Evolutionary conservation across 192 early-diverging fungal species (phyloP), one percentile per base, ranked within the genome.

Genomic region (Podila verticillata): DNA sequence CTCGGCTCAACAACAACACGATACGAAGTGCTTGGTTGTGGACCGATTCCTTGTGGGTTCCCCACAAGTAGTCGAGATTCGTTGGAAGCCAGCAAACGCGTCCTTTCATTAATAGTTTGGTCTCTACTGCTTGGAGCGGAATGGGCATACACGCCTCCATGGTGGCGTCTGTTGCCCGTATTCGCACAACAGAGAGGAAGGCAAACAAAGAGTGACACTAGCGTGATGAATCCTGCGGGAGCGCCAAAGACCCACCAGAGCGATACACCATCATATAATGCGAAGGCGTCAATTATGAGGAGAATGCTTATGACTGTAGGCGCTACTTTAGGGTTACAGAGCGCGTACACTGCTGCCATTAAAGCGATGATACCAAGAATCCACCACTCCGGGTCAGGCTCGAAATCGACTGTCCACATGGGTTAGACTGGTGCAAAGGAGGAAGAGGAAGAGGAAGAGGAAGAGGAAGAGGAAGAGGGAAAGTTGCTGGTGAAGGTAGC

Each of bases 81-180:
- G 51, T 48, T n/a, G 26, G 63, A 65, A 65, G 26, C 29, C 63
- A 65, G 30, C 48, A 65, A 19, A 51, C 10, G 28, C 19, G 63
- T 30, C 48, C 30, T 65, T n/a, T 65, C 48, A 48, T 54, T 30
- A 29, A 26, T 15, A 26, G 24, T 48, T 47, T 36, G 61, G 24
- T 24, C 31, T 48, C 36, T 6, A 47, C 47, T 10, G 24, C 36
- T 63, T 48, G 36, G 39, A 28, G 13, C 36, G 24, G 61, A 28
- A 44, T 63, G 15, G 15, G 29, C 26, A n/a, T 51, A 29, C 31
- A 5, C 7, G 20, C 63, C 51, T 65, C 48, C 48, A 65, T 12
- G 29, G 63, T 5, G 10, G 19, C 30, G 20, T 66, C 49, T 54
- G 49, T 66, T 12, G 31, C 19, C 28, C 49, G 1, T 57, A 19